Conservation (phyloP, 352 stramenopile species). For the Globisporangium mamillatum region DNA sequence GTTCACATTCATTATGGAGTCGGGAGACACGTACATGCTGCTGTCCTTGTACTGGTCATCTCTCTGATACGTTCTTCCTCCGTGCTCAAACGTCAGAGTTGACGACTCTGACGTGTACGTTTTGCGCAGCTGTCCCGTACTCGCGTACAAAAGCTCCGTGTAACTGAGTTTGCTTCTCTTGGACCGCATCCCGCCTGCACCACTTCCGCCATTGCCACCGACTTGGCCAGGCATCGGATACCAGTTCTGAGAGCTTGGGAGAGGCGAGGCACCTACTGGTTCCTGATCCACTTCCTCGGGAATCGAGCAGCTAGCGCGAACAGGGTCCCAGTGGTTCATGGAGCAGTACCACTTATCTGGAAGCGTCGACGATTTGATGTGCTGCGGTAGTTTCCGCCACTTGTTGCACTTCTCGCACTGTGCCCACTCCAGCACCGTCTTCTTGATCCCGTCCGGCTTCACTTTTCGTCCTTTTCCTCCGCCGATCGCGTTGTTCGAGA, state of each 20-base stretch:
- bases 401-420: constrained; percentile 96
- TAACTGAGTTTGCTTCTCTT: constrained; percentile 81
- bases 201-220: constrained; percentile 15
- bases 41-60: constrained; percentile 82
- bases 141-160: constrained; percentile 75
- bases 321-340: constrained; percentile 94
- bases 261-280: constrained; percentile 41
- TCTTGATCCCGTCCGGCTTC: constrained; percentile 43
- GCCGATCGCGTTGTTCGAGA: constrained; percentile 10
- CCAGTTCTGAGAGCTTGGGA: constrained; percentile 56
- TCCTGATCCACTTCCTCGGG: constrained; percentile 79
- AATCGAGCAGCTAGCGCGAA: constrained; percentile 62
- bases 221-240: constrained; percentile 53
- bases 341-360: constrained; percentile 96
- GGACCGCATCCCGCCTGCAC: constrained; percentile 21
- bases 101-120: constrained; percentile 79
- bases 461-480: constrained; percentile 18
- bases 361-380: constrained; percentile 90
- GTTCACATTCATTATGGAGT: constrained; percentile 23
- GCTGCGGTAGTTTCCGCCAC: constrained; percentile 92
- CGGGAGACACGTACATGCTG: constrained; percentile 75
- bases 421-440: constrained; percentile 91
- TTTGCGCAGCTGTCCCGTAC: constrained; percentile 77
- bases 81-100: constrained; percentile 74
- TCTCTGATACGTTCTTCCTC: constrained; percentile 60